These are phyloP conservation scores for Pseudogymnoascus sp. DNA, from an alignment of 2,329 filamentous ascomycete genomes.

Conservation along the genomic window DNA sequence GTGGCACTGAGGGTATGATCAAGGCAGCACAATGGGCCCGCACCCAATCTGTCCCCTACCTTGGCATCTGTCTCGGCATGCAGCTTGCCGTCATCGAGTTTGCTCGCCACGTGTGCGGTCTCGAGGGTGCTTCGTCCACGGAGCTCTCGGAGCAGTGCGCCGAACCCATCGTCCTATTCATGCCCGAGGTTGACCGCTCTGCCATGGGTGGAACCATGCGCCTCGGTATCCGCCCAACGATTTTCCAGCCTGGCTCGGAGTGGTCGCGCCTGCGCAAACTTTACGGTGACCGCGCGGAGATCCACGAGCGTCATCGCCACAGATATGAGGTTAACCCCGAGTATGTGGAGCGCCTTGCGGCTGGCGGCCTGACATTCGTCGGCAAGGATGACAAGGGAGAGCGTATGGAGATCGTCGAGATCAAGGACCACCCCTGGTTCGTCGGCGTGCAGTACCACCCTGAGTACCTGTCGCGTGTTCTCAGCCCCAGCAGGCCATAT, in stretches of 20 bases:
- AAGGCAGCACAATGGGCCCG: conserved; percentile 79
- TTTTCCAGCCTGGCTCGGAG: conserved; percentile 67
- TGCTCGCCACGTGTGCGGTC: conserved; percentile 65
- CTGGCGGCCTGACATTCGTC: conserved; percentile 64
- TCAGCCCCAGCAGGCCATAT: conserved; percentile 67
- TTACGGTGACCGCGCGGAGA: conserved; percentile 51
- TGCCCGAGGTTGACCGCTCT: conserved; percentile 78
- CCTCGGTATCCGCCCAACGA: conserved; percentile 63
- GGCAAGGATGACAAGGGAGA: conserved; percentile 72
- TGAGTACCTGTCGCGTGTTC: conserved; percentile 70
- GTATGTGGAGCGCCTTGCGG: conserved; percentile 59
- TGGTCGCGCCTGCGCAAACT: conserved; percentile 71
- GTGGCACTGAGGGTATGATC: conserved; percentile 88
- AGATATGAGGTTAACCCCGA: conserved; percentile 86
- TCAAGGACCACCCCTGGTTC: conserved; percentile 77
- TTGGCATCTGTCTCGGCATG: conserved; percentile 89
- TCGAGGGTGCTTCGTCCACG: conserved; percentile 35
- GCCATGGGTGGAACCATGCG: conserved; percentile 83
- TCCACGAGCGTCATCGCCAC: conserved; percentile 75
- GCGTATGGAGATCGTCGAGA: conserved; percentile 76
- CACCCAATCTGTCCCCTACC: conserved; percentile 68
- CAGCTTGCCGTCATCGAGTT: conserved; percentile 89
- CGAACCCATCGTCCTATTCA: conserved; percentile 64
- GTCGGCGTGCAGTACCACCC: conserved; percentile 86
- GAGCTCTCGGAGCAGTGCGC: conserved; percentile 25